These are phyloP conservation scores for Leptographium wingfieldii DNA, from an alignment of 2,329 filamentous ascomycete species.

Conservation along the genomic window DNA sequence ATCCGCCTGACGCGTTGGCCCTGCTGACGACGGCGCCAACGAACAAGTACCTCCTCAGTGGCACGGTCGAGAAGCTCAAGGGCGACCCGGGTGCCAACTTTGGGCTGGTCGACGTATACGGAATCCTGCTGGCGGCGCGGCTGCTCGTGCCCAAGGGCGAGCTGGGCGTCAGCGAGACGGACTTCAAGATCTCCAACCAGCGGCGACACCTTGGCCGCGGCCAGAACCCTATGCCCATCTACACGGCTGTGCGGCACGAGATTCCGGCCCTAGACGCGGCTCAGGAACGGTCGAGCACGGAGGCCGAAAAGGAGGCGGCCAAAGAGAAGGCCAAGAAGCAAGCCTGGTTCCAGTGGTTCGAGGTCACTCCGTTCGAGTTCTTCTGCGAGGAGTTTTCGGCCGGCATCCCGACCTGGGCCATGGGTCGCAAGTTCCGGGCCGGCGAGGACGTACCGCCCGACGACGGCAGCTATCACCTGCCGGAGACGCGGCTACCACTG, in stretches of 20 bases:
- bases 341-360: constrained; percentile 97
- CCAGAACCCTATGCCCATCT: constrained; percentile 79
- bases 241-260: constrained; percentile 89
- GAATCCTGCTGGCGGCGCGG: constrained; percentile 69
- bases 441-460: constrained; percentile 55
- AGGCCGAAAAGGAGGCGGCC: constrained; percentile 29
- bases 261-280: constrained; percentile 53
- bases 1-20: constrained; percentile 71
- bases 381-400: constrained; percentile 87
- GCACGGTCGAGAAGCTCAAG: constrained; percentile 81
- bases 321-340: constrained; percentile 45
- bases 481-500: constrained; percentile 72
- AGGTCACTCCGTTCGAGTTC: constrained; percentile 88
- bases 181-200: constrained; percentile 89
- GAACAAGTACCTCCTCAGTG: constrained; percentile 79
- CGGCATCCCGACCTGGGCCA: constrained; percentile 88
- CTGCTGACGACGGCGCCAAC: constrained; percentile 80
- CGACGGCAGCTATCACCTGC: constrained; percentile 52
- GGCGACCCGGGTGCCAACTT: constrained; percentile 71
- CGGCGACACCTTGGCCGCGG: constrained; percentile 62
- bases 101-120: constrained; percentile 88
- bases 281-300: constrained; percentile 13
- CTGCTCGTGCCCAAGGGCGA: constrained; percentile 80
- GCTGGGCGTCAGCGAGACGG: constrained; percentile 58
- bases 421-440: constrained; percentile 69